Evolutionary conservation across 331 rosid genomes (phyloP), one percentile per base, ranked within the genome.

Genomic region (Prunus yedoensis): DNA sequence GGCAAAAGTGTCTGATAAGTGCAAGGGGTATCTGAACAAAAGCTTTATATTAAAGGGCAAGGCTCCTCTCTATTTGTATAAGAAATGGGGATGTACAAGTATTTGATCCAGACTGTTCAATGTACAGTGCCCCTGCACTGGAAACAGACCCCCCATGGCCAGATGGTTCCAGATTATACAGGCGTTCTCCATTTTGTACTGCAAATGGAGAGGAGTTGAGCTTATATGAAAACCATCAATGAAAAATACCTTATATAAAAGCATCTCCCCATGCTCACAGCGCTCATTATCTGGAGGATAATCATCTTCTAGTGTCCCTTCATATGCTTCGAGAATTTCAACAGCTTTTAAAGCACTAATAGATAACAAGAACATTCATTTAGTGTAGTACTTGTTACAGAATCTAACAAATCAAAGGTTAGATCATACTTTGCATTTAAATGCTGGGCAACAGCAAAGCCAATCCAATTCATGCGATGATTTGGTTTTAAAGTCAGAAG

Each of bases 391-490:
- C 38, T 63, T 15, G 32, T 20, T 63, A 16, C 14, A 3, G 49
- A n/a, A 14, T 75, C 46, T 2, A 63, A 61, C 20, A 63, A 20
- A 64, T 61, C 72, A 49, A 60, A 70, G 68, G 61, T 58, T 70
- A 66, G 65, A 78, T 27, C 85, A 68, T 95, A 95, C 99, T 90
- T 87, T 52, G 92, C 81, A 83, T 95, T 92, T 88, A 95, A 85
- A 83, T 95, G 97, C 78, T 95, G 96, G 57, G 99, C 77, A 81
- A 91, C 97, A 65, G 97, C 84, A 89, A 95, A 95, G 43, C 97
- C 99, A 80, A 95, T 95, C 99, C 99, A 95, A 82, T 95, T 95
- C 99, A 90, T 92, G 84, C 99, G 99, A 83, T 95, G 99, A 78
- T 92, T 95, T 77, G 99, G 90, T 90, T 95, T 95, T 77, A 95